Conservation (phyloP, 805 yeast species). For the Huiozyma naganishii region DNA sequence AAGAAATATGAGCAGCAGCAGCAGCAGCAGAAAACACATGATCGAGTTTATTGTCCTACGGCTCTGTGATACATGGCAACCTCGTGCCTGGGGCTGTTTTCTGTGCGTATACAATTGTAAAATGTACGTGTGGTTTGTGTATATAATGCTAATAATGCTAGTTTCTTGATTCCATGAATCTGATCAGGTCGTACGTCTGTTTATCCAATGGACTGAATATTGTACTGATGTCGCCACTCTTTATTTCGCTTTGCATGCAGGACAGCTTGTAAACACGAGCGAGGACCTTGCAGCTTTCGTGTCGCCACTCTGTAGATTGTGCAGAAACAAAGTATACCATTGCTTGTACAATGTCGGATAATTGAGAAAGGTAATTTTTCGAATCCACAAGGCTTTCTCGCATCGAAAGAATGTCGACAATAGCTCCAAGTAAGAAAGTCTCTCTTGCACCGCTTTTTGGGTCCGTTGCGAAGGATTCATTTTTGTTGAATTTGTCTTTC, state of each 20-base stretch:
- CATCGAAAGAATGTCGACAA: slow-evolving; percentile 5
- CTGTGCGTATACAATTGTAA: too few species aligned
- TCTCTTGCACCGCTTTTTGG: slow-evolving; percentile 1
- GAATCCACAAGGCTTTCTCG: not conserved
- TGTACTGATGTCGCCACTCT: slow-evolving; percentile 1
- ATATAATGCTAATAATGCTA: not conserved
- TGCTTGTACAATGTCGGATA: slow-evolving; percentile 17
- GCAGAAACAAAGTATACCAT: slow-evolving; percentile 11
- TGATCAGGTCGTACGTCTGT: slow-evolving; percentile 1
- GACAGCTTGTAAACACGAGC: slow-evolving; percentile 4
- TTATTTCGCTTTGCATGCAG: not conserved
- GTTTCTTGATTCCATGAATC: slow-evolving; percentile 1
- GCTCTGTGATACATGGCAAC: too few species aligned
- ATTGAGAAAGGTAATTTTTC: slow-evolving; percentile 8
- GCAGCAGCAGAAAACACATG: too few species aligned
- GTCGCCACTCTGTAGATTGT: slow-evolving; percentile 14
- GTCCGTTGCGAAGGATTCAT: not conserved
- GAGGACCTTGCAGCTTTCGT: slow-evolving; percentile 11
- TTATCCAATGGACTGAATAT: slow-evolving; percentile 5
- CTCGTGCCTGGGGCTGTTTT: too few species aligned
- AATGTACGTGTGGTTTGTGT: too few species aligned
- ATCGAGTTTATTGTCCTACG: too few species aligned
- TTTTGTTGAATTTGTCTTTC: too few species aligned
- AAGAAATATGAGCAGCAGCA: too few species aligned
- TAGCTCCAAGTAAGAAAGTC: slow-evolving; percentile 13